Percentiles rank a stretch among this genome's conserved stretches.
Evolutionary conservation across 257 asterid genomes (phyloP).

Genomic region (Nicotiana benthamiana): DNA sequence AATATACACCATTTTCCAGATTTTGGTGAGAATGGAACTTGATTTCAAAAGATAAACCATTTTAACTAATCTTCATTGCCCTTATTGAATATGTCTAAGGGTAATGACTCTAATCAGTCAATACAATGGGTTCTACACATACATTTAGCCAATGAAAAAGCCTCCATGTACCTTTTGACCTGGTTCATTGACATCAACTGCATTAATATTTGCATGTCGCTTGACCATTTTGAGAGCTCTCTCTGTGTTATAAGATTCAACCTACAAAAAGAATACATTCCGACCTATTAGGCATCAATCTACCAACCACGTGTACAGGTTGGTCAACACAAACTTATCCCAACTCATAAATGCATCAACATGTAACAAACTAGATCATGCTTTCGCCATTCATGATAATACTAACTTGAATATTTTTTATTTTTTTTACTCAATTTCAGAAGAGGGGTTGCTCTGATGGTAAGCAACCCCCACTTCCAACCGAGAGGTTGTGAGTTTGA

Average conservation of each 20-base stretch:
- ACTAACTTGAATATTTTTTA: no score
- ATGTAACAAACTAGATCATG: background rate
- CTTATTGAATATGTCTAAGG: background rate
- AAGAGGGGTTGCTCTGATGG: no score
- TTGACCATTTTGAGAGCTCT: constrained; percentile 75
- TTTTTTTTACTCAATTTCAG: no score
- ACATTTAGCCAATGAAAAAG: background rate
- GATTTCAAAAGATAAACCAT: background rate
- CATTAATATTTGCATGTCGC: constrained; percentile 48
- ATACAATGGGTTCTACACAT: background rate
- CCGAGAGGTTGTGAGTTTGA: no score
- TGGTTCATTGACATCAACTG: constrained; percentile 28
- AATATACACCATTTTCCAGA: background rate
- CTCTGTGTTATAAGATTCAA: constrained; percentile 51
- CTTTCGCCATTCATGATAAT: background rate
- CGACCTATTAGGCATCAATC: background rate
- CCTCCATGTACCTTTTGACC: constrained; percentile 16
- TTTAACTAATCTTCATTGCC: background rate
- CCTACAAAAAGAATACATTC: constrained; percentile 34
- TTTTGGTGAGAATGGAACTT: background rate
- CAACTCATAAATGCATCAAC: background rate
- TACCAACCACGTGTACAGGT: background rate
- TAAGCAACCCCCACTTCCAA: no score
- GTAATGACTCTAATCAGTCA: background rate
- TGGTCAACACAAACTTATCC: background rate